Conservation (phyloP, 2,329 filamentous ascomycete species). For the Phialocephala subalpina region DNA sequence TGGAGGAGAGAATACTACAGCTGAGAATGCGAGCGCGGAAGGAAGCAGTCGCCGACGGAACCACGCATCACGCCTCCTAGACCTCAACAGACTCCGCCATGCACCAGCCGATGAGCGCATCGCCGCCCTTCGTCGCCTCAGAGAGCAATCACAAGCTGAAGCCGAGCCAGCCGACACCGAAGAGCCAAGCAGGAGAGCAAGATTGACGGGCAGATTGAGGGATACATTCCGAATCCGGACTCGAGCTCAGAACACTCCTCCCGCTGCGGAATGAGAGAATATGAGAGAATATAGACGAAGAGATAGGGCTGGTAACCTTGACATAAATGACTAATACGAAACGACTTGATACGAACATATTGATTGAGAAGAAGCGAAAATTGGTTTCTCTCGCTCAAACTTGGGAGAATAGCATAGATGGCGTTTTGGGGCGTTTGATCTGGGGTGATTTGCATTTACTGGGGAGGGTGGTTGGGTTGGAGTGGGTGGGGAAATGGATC, state of each 20-base stretch:
- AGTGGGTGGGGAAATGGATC: not conserved
- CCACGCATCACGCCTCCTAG: conserved; percentile 61
- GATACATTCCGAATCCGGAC: conserved; percentile 41
- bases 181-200: conserved; percentile 38
- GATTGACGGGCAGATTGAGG: conserved; percentile 39
- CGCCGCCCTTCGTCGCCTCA: conserved; percentile 60
- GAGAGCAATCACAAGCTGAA: conserved; percentile 47
- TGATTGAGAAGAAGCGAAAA: not conserved
- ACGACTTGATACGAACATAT: conserved; percentile 18
- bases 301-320: conserved; percentile 24
- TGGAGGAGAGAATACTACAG: conserved; percentile 35
- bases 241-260: conserved; percentile 31
- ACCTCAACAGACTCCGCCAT: conserved; percentile 63
- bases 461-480: not conserved
- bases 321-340: conserved; percentile 6
- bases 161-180: conserved; percentile 27
- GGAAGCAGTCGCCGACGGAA: conserved; percentile 49
- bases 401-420: conserved; percentile 17
- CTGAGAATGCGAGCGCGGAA: conserved; percentile 45
- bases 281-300: conserved; percentile 2
- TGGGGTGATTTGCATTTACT: not conserved
- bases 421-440: conserved; percentile 16
- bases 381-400: not conserved
- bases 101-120: conserved; percentile 70
- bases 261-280: conserved; percentile 3